Evolutionary conservation across 2,329 filamentous ascomycete genomes (phyloP), one percentile per base, ranked within the genome.

Genomic region (Calonectria naviculata): DNA sequence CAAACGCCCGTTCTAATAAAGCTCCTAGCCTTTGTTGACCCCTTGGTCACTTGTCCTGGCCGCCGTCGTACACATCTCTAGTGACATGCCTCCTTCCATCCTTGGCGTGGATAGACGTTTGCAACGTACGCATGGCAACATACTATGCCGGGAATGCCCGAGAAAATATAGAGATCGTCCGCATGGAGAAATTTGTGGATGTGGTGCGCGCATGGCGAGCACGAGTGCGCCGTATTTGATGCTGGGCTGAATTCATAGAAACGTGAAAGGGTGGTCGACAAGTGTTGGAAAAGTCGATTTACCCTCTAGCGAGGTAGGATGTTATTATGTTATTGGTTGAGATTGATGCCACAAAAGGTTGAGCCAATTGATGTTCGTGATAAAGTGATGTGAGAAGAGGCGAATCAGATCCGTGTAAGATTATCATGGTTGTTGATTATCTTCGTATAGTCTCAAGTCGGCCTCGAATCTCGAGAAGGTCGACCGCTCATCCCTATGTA

Each of bases 211-310:
- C n/a, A n/a, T n/a, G n/a, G n/a, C n/a, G n/a, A n/a, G 83, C 84
- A 68, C 84, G 85, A 71, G 75, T 76, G 0, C 85, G 90, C 69
- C 79, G 80, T 29, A 78, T 81, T 54, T 81, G 88, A 66, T 91
- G 91, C 75, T 90, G 89, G 89, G 74, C 78, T 83, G 24, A n/a
- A n/a, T 82, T 90, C 3, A 83, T 75, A 46, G 82, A 85, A 67
- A 83, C 84, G 1, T 91, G 88, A 88, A 78, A 83, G 41, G 82
- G 79, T 4, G 65, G 15, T 34, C 26, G 24, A 29, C 15, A 36
- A 21, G 6, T 21, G n/a, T 13, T 6, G 38, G n/a, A n/a, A 26
- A 41, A 31, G 24, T 5, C 34, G 6, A 36, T 36, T 36, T 36
- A 12, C 15, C 34, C 10, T 36, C 15, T 36, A 13, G 34, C 10